These are phyloP conservation scores for Brassica hybrid DNA, from an alignment of 441 rosid genomes.

Conservation along the genomic window DNA sequence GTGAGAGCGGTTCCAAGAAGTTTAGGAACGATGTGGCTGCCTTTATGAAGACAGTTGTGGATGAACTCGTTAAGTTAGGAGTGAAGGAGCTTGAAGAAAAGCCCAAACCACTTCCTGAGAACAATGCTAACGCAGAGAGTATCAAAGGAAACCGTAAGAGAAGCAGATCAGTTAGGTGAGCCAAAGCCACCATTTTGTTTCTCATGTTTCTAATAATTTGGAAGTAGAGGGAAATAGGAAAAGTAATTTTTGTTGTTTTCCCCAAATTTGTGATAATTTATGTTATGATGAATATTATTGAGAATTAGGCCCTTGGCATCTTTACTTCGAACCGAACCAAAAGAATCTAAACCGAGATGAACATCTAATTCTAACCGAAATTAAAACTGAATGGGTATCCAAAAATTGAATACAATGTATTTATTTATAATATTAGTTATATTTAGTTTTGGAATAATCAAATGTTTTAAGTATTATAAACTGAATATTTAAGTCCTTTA, in stretches of 20 bases:
- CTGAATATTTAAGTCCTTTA: no score
- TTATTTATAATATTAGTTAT: no score
- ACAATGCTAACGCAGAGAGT: constrained; percentile 1
- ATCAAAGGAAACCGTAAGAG: neutral
- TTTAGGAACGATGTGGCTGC: constrained; percentile 8
- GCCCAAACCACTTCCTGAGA: neutral
- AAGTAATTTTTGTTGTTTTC: neutral
- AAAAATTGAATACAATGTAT: no score
- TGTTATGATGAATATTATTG: neutral
- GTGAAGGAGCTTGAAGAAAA: constrained; percentile 11
- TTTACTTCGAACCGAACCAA: neutral
- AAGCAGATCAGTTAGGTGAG: neutral
- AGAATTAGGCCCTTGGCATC: neutral
- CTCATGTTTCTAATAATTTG: neutral
- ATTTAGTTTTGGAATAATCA: no score
- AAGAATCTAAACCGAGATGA: neutral
- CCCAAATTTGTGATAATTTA: neutral
- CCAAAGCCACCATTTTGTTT: neutral
- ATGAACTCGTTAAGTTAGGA: neutral
- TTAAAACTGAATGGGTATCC: no score
- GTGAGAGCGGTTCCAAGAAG: neutral
- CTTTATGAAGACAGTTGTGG: constrained; percentile 7
- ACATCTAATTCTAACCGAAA: no score
- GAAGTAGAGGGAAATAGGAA: neutral
- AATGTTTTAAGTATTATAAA: no score